Evolutionary conservation across 139 green algal species (phyloP).

Genomic region (Picochlorum sp.): DNA sequence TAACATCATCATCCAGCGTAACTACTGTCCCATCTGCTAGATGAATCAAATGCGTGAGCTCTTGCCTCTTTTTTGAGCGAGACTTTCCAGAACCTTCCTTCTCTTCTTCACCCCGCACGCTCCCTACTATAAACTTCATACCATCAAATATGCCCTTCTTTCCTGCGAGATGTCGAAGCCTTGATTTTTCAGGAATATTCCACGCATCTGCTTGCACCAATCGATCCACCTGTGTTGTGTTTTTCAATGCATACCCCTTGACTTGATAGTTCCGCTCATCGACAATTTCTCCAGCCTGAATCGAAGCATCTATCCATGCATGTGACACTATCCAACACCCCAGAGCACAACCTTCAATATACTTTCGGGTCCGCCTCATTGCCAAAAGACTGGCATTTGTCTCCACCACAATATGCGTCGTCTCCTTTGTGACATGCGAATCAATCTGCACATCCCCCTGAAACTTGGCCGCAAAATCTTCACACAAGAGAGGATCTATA

Average conservation of each 20-base stretch:
- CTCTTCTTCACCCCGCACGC: not conserved
- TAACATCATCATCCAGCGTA: too few species aligned
- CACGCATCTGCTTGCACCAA: not conserved
- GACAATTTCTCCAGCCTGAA: constrained; percentile 15
- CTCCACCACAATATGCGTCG: constrained; percentile 22
- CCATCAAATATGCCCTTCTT: not conserved
- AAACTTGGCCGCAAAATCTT: too few species aligned
- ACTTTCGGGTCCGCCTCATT: constrained; percentile 18
- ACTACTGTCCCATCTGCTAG: too few species aligned
- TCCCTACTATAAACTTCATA: not conserved
- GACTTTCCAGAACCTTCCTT: not conserved
- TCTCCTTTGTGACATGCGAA: not conserved
- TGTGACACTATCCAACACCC: constrained; percentile 31
- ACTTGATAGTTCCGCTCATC: constrained; percentile 26
- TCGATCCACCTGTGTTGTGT: not conserved
- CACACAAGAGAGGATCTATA: not conserved
- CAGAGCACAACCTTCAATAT: constrained; percentile 22
- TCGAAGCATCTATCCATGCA: constrained; percentile 30
- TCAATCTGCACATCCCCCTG: too few species aligned
- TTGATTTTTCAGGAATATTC: not conserved
- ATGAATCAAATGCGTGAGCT: too few species aligned
- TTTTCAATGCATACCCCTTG: constrained; percentile 11
- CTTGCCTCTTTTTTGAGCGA: too few species aligned
- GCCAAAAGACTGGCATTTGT: constrained; percentile 12
- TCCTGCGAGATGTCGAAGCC: not conserved